Base-by-base conservation (phyloP, 169 alveolate species). In the Condylostoma magnum region DNA sequence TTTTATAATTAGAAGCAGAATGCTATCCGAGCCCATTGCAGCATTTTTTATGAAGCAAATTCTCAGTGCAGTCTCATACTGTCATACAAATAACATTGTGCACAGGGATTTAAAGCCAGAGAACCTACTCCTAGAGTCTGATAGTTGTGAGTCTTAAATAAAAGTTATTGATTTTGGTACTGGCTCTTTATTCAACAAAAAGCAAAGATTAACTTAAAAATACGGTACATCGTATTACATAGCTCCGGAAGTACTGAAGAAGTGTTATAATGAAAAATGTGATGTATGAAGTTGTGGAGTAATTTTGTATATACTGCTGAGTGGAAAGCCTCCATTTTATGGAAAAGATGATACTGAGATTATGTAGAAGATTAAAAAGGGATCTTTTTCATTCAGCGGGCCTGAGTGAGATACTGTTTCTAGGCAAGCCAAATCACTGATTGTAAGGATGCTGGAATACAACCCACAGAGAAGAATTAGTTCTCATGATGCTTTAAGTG, bases 81-180 rank as follows among this genome's bases (percentile, higher is more conserved):
- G 84, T 28, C 93, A 85, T 78, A 56, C 71, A 33, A 77, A 76
- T 55, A 68, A 75, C 38, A 78, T 85, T 0, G 76, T 83, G 0
- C 92, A 85, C 57, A 46, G 89, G 37, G 92, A 85, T 80, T 31
- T 85, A 46, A 85, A 85, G 25, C 89, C 87, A 18, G 86, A 85
- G 51, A 85, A 85, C 63, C 28, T 85, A 31, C 69, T 85, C 20
- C 60, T 80, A 25, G 89, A 82, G 46, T 46, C 57, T 6, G 68
- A 55, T 3, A 65, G 53, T 6, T 30, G 47, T 18, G 76, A 51
- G 27, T 68, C 68, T 12, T 46, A 46, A 20, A 6, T 82, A 20
- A 79, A 79, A 76, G 58, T 71, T 27, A 76, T 95, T 22, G 99
- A 96, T 80, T 96, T 96, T 76, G 99, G 99, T 0, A 85, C 94